These are phyloP conservation scores for Hevea brasiliensis DNA, from an alignment of 345 rosid genomes.

Conservation along the genomic window DNA sequence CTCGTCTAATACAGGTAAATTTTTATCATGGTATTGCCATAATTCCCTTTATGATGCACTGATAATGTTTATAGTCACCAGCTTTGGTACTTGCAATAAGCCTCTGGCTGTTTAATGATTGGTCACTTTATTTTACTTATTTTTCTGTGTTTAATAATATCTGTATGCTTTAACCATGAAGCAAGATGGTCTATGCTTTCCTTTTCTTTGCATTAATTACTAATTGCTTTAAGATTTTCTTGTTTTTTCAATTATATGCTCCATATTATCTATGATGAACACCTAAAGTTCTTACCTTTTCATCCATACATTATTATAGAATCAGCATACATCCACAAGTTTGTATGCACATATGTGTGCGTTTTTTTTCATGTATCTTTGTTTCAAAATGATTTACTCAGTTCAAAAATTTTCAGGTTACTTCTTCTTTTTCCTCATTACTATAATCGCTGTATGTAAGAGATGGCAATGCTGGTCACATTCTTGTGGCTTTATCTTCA, in stretches of 20 bases:
- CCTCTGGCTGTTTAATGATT: not conserved
- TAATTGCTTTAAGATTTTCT: not conserved
- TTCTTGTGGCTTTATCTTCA: conserved; percentile 59
- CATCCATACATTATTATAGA: not conserved
- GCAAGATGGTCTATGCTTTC: not conserved
- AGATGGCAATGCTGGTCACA: conserved; percentile 60
- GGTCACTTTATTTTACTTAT: not conserved
- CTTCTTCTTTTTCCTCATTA: conserved; percentile 45
- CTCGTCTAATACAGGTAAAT: conserved; percentile 52
- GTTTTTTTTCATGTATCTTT: not conserved
- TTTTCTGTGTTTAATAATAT: not conserved
- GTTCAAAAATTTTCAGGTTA: conserved; percentile 43
- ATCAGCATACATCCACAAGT: not conserved
- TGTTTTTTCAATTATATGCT: not conserved
- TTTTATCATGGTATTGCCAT: conserved; percentile 6
- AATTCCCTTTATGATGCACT: not conserved
- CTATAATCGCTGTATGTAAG: conserved; percentile 49
- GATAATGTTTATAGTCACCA: not conserved
- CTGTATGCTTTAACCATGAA: not conserved
- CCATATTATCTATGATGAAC: conserved; percentile 4
- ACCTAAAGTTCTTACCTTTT: not conserved
- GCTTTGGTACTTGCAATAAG: not conserved
- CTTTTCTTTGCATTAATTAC: not conserved
- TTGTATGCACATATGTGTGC: not conserved
- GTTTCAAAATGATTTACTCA: not conserved